Percentiles rank a stretch among this genome's conserved stretches.
Evolutionary conservation across 495 filamentous ascomycete genomes (phyloP).

Genomic region (Acidiella bohemica): DNA sequence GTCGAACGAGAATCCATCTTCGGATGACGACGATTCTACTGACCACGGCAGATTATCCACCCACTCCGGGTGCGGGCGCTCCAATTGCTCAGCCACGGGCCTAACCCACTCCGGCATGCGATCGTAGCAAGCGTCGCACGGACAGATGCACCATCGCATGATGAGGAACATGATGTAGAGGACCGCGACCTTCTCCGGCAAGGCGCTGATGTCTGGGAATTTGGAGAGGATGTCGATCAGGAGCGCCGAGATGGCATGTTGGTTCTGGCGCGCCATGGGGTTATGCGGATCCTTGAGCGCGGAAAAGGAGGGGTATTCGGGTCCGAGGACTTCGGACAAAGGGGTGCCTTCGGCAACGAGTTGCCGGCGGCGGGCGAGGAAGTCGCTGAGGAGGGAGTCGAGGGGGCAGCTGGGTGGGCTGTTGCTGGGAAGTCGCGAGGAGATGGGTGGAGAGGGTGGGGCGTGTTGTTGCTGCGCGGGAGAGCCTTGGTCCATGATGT

Average conservation of each 20-base stretch:
- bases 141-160: constrained; percentile 70
- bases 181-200: constrained; percentile 66
- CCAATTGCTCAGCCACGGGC: constrained; percentile 47
- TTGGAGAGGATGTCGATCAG: constrained; percentile 67
- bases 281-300: constrained; percentile 28
- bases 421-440: constrained; percentile 4
- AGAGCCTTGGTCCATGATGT: constrained; percentile 39
- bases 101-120: constrained; percentile 54
- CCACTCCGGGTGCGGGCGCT: constrained; percentile 57
- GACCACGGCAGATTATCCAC: constrained; percentile 61
- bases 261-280: constrained; percentile 42
- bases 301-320: constrained; percentile 48
- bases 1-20: not conserved
- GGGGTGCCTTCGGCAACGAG: constrained; percentile 48
- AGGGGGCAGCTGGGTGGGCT: constrained; percentile 51
- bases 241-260: constrained; percentile 65
- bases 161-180: constrained; percentile 73
- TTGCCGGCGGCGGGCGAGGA: constrained; percentile 52
- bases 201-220: constrained; percentile 52
- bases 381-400: constrained; percentile 62
- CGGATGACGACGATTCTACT: constrained; percentile 1
- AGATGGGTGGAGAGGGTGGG: constrained; percentile 26
- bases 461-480: not conserved
- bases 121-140: constrained; percentile 59
- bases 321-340: constrained; percentile 50